A percentile compares a stretch with the other conserved stretches of the same genome.
Conservation (phyloP, 768 basidiomycete genomes). For the Suillus cothurnatus region DNA sequence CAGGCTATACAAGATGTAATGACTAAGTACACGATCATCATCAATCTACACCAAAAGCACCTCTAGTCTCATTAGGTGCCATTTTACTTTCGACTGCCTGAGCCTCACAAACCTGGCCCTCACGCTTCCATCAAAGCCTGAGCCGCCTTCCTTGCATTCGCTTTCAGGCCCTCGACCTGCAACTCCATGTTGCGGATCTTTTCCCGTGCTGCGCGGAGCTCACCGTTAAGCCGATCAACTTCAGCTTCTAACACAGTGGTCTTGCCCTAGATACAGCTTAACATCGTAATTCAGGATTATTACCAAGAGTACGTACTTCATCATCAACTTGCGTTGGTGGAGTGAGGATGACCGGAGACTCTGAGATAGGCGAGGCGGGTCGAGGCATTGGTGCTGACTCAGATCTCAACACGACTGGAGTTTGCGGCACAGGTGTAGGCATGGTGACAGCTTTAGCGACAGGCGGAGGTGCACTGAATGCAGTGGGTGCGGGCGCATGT, state of each 20-base stretch:
- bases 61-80: neutral
- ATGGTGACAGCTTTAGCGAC: constrained; percentile 36
- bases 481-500: constrained; percentile 28
- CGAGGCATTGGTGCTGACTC: constrained; percentile 18
- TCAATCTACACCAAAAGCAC: neutral
- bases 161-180: constrained; percentile 73
- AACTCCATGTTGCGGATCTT: constrained; percentile 84
- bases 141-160: constrained; percentile 77
- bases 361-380: constrained; percentile 8
- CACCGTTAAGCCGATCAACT: constrained; percentile 60
- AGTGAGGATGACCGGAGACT: constrained; percentile 18
- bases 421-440: constrained; percentile 18
- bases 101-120: neutral
- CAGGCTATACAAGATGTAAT: neutral
- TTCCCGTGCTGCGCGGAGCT: constrained; percentile 78
- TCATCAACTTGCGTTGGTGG: constrained; percentile 23
- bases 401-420: constrained; percentile 13
- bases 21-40: neutral
- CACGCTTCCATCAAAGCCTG: constrained; percentile 50
- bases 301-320: constrained; percentile 33
- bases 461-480: constrained; percentile 27
- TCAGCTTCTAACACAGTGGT: constrained; percentile 47
- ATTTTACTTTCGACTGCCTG: neutral
- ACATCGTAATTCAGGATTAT: neutral
- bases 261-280: constrained; percentile 14